These are phyloP conservation scores for Nakaseomyces uthaithaninus DNA, from an alignment of 1,139 yeast genomes.

Conservation along the genomic window DNA sequence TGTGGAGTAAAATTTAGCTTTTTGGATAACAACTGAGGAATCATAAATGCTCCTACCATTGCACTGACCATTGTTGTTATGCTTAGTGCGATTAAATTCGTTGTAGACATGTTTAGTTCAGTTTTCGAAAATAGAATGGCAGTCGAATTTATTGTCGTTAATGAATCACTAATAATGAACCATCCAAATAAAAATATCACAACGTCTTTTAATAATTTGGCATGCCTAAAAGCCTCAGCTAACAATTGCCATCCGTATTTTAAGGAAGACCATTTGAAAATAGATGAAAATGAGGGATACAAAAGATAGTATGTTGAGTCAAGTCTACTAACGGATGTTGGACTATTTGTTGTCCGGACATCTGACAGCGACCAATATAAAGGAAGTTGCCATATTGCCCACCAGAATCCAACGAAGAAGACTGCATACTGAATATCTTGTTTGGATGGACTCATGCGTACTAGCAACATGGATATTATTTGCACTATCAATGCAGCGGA, in stretches of 20 bases:
- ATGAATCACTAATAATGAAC: constrained; percentile 62
- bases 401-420: constrained; percentile 58
- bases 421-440: constrained; percentile 49
- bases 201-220: constrained; percentile 50
- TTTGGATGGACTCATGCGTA: constrained; percentile 39
- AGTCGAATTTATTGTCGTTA: constrained; percentile 65
- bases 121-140: constrained; percentile 64
- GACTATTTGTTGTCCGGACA: constrained; percentile 7
- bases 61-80: constrained; percentile 56
- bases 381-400: constrained; percentile 60
- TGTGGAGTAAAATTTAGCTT: constrained; percentile 38
- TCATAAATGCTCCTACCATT: constrained; percentile 48
- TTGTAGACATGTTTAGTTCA: constrained; percentile 55
- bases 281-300: constrained; percentile 18
- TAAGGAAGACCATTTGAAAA: constrained; percentile 32
- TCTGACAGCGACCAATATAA: constrained; percentile 39
- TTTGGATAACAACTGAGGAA: constrained; percentile 43
- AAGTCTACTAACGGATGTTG: not conserved
- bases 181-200: constrained; percentile 53
- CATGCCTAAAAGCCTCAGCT: constrained; percentile 44
- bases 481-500: constrained; percentile 57
- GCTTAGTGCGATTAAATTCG: constrained; percentile 52
- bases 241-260: constrained; percentile 54
- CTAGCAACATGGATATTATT: constrained; percentile 42
- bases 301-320: not conserved